Conservation (phyloP, 208 protist species). For the Acanthamoeba sp. region DNA sequence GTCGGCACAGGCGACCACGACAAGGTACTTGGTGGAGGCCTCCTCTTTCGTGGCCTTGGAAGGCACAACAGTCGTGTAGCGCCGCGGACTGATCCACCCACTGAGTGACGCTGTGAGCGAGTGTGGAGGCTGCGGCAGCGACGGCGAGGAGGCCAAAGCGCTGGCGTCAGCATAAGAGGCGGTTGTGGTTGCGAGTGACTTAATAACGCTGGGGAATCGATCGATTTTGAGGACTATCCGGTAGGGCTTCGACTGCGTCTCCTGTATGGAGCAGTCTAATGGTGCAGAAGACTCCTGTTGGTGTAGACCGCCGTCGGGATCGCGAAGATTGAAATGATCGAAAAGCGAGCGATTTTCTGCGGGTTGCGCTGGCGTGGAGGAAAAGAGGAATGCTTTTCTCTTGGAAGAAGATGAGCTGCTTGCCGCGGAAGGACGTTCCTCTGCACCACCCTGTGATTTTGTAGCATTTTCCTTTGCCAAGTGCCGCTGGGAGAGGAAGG, state of each 20-base stretch:
- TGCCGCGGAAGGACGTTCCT: background rate
- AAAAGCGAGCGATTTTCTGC: background rate
- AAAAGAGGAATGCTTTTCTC: background rate
- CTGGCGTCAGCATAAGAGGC: background rate
- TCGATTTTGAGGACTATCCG: constrained; percentile 16
- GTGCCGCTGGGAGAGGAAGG: constrained; percentile 51
- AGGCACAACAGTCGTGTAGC: background rate
- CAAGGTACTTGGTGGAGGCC: background rate
- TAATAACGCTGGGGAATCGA: constrained; percentile 26
- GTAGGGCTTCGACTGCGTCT: constrained; percentile 16
- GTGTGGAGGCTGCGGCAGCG: background rate
- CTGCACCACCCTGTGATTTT: background rate
- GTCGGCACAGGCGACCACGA: constrained; percentile 53
- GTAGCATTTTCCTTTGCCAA: background rate
- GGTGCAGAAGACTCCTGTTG: background rate
- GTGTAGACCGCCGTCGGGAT: background rate
- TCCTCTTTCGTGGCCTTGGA: constrained; percentile 21
- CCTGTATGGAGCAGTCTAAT: constrained; percentile 9
- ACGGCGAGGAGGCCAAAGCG: background rate
- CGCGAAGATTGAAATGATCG: background rate
- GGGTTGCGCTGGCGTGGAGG: background rate
- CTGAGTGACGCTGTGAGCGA: background rate
- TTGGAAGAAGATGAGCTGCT: background rate
- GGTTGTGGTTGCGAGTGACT: background rate
- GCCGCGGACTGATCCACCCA: background rate